These are phyloP conservation scores for Tylopilus sp. DNA, from an alignment of 768 basidiomycete genomes.

Conservation along the genomic window DNA sequence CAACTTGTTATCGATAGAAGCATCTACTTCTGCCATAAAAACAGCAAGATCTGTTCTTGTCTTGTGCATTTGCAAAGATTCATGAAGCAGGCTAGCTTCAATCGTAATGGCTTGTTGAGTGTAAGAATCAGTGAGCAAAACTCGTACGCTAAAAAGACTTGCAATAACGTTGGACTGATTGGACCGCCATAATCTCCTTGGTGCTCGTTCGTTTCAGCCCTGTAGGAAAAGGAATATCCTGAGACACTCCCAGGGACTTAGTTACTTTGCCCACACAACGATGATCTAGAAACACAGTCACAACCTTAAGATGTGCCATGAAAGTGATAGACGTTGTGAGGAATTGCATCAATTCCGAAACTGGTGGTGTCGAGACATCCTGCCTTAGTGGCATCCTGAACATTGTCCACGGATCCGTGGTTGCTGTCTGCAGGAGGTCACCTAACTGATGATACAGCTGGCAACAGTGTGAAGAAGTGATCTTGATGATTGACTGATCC, in stretches of 20 bases:
- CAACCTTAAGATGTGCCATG: constrained; percentile 70
- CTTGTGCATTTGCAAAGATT: not conserved
- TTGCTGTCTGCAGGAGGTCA: not conserved
- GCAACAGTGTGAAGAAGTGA: not conserved
- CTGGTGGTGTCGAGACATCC: constrained; percentile 64
- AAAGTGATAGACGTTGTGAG: constrained; percentile 88
- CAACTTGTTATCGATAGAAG: not conserved
- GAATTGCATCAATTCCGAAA: constrained; percentile 87
- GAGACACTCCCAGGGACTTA: constrained; percentile 54
- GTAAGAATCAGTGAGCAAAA: not conserved
- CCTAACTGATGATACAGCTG: not conserved
- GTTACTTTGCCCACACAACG: constrained; percentile 58
- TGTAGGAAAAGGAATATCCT: constrained; percentile 46
- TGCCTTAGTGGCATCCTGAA: constrained; percentile 86
- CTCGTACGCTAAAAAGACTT: not conserved
- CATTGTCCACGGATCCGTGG: constrained; percentile 60
- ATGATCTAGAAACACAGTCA: constrained; percentile 77
- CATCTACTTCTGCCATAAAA: not conserved
- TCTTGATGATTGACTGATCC: not conserved
- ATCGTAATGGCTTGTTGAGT: not conserved
- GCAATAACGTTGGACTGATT: not conserved
- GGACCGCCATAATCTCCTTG: too few relatives aligned
- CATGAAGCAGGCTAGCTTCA: not conserved
- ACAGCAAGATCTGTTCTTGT: not conserved
- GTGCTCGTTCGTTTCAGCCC: constrained; percentile 50